These are phyloP conservation scores for Globisporangium viniferum DNA, from an alignment of 352 stramenopile species.

Conservation along the genomic window DNA sequence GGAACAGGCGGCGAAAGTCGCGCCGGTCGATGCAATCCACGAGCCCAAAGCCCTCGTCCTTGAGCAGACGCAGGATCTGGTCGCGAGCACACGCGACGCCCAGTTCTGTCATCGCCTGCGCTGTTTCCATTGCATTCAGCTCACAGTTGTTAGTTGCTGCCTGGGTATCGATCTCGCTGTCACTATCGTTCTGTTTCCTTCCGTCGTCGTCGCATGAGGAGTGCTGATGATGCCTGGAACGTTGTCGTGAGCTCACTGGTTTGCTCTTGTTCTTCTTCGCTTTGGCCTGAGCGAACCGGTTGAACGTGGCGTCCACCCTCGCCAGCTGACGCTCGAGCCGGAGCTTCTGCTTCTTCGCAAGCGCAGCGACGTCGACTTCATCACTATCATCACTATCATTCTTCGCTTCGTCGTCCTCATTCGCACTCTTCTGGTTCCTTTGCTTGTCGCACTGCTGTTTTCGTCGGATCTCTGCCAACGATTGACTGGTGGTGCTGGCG, in stretches of 20 bases:
- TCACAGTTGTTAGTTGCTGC: background rate
- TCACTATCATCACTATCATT: background rate
- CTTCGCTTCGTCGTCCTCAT: slow-evolving; percentile 8
- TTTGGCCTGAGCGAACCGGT: slow-evolving; percentile 18
- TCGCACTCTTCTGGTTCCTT: slow-evolving; percentile 11
- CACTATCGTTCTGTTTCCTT: slow-evolving; percentile 30
- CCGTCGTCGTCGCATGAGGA: slow-evolving; percentile 18
- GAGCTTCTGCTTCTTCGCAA: slow-evolving; percentile 11
- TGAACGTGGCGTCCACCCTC: slow-evolving; percentile 15
- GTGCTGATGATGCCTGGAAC: background rate
- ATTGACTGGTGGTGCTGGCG: background rate
- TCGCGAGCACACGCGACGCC: slow-evolving; percentile 54
- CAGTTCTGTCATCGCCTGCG: slow-evolving; percentile 71
- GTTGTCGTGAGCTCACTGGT: background rate
- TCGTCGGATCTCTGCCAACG: slow-evolving; percentile 4
- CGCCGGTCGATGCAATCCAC: slow-evolving; percentile 30
- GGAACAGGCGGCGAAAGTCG: slow-evolving; percentile 37
- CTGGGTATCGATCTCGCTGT: slow-evolving; percentile 15
- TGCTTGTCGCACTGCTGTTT: slow-evolving; percentile 1
- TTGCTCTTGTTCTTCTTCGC: background rate
- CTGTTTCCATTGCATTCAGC: slow-evolving; percentile 46
- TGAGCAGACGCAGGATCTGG: slow-evolving; percentile 57
- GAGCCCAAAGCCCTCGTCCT: slow-evolving; percentile 40
- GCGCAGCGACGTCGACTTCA: background rate
- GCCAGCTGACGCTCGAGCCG: slow-evolving; percentile 15